Evolutionary conservation across 768 basidiomycete species (phyloP), one percentile per base, ranked within the genome.

Genomic region (Lentinula sp.): DNA sequence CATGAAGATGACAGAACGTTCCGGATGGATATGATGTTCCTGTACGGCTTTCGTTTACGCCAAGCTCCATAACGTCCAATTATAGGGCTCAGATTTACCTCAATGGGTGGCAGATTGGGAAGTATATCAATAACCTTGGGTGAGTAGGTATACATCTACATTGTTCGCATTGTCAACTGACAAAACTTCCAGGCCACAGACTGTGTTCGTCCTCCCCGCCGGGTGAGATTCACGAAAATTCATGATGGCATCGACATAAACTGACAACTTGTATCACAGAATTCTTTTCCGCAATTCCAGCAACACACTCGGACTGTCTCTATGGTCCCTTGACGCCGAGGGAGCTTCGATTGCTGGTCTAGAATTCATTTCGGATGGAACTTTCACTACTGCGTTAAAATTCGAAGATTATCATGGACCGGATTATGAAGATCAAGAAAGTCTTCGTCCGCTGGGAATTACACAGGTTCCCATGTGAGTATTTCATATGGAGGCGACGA

Each of bases 91-190:
- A 80, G 62, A 76, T 82, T 40, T 82, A 80, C 62, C 59, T 81
- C 46, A 82, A 82, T 65, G 81, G 81, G 4, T 82, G 79, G 79
- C 78, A 80, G 62, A 60, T 81, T n/a, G 80, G 81, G 8, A 81
- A 82, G 66, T 82, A 80, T 57, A 75, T 78, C 62, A 81, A 82
- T 61, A 80, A 80, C 61, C 74, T 81, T 55, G 80, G 80, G 79
- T 78, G 62, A 56, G 71, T 61, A 23, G 52, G 8, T 28, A 18
- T 31, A 13, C 34, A 34, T 45, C 31, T 57, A 21, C 48, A 28
- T 28, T 28, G 28, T 28, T 28, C 28, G 28, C 28, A 28, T 28
- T 28, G 28, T 28, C 28, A 28, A 28, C 28, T 28, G 28, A 28
- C 32, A 39, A 37, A 15, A 46, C 16, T 13, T 49, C 7, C 46